These are phyloP conservation scores for Cunninghamia lanceolata DNA, from an alignment of 75 land plant genomes.

Conservation along the genomic window DNA sequence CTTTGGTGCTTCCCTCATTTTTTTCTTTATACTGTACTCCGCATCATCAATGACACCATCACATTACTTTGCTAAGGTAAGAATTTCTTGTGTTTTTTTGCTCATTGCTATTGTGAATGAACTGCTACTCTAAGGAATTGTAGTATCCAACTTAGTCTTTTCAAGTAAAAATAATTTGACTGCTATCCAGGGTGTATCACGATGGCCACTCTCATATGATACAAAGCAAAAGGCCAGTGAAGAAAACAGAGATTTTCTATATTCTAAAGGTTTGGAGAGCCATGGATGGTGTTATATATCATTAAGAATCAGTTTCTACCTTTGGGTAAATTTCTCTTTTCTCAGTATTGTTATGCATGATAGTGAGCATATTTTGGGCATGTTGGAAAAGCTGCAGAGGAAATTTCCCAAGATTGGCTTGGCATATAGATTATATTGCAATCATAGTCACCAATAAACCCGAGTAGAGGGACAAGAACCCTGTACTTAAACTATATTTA, in stretches of 20 bases:
- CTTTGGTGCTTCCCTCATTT: slow-evolving; percentile 75
- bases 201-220: neutral
- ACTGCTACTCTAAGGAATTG: neutral
- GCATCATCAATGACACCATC: slow-evolving; percentile 37
- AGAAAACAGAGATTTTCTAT: slow-evolving; percentile 8
- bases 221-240: slow-evolving; percentile 19
- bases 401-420: neutral
- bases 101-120: neutral
- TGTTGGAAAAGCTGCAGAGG: neutral
- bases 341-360: neutral
- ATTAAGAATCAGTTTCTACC: slow-evolving; percentile 53
- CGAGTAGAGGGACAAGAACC: neutral
- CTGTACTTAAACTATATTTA: neutral
- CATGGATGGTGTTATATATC: slow-evolving; percentile 55
- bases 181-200: slow-evolving; percentile 10
- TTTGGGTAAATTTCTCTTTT: slow-evolving; percentile 48
- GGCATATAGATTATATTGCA: neutral
- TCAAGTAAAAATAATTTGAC: neutral
- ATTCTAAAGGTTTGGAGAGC: slow-evolving; percentile 23
- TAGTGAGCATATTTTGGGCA: neutral
- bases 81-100: slow-evolving; percentile 7
- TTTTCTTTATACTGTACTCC: slow-evolving; percentile 75
- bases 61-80: slow-evolving; percentile 28
- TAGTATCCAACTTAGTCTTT: neutral
- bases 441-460: neutral